Evolutionary conservation across 108 stramenopile genomes (phyloP), one percentile per base, ranked within the genome.

Genomic region (Aurantiochytrium sp.): DNA sequence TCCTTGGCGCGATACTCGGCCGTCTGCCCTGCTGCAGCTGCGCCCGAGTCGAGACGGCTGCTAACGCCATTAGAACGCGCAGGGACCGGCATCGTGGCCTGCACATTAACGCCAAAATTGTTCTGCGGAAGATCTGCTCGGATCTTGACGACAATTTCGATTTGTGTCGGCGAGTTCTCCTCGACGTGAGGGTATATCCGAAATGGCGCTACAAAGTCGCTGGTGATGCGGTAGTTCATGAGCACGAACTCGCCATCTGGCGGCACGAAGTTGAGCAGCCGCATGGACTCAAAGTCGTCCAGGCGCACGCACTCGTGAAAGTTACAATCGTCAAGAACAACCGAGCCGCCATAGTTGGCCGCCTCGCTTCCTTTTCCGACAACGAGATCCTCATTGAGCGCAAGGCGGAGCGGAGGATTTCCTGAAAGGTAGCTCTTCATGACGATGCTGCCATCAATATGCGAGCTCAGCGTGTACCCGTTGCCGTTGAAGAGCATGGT

Each of bases 241-340:
- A 98, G 95, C n/a, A 97, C 95, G 91, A 99, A 99, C 92, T 99
- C 99, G 87, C 99, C 99, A 91, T 99, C 99, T n/a, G 99, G 99
- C 44, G 99, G 98, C 28, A 94, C 91, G 90, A 99, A 98, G 73
- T 94, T 94, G 5, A 99, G 95, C 4, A 95, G 95, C 35, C 97
- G 95, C 43, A 92, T 91, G 25, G 92, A 87, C 72, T 98, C 99
- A 91, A 98, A 99, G 58, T 99, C 98, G 44, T 95, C 92, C 29
- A 98, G 95, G 64, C 96, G 96, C 83, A 98, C 98, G 92, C 98
- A 97, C 89, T 99, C 98, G 93, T 99, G 97, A 94, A 99, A 99
- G 92, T 97, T 99, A 89, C 97, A 97, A 90, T 99, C 99, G 88
- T 99, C 97, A 16, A 98, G 94, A 44, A 93, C 95, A 12, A 96